Evolutionary conservation across 1,284 basidiomycete genomes (phyloP).

Genomic region (Rhodotorula mucilaginosa): DNA sequence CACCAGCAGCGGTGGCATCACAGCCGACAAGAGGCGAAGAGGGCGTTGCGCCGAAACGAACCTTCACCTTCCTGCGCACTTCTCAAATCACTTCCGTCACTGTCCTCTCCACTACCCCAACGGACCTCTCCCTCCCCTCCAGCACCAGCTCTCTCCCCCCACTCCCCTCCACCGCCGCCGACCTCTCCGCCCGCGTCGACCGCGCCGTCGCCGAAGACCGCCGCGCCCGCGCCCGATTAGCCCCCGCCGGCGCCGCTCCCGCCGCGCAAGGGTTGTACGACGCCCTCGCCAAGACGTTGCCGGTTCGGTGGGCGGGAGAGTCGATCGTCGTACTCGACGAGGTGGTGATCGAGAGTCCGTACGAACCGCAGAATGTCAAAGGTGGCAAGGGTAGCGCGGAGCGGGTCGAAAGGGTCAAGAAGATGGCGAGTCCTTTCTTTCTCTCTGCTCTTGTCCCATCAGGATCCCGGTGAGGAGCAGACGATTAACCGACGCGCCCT

Average conservation of each 20-base stretch:
- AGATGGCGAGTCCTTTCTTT: conserved; percentile 20
- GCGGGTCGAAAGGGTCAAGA: conserved; percentile 29
- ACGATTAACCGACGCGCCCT: too few species aligned
- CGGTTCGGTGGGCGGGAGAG: conserved; percentile 25
- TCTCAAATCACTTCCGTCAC: conserved; percentile 26
- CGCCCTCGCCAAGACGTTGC: conserved; percentile 30
- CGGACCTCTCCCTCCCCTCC: conserved; percentile 9
- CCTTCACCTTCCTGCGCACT: conserved; percentile 26
- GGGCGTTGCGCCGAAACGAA: not conserved
- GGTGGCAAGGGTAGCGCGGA: conserved; percentile 22
- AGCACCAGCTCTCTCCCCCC: not conserved
- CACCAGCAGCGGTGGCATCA: too few species aligned
- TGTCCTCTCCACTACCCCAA: conserved; percentile 17
- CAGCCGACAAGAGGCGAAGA: not conserved
- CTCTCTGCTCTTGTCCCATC: too few species aligned
- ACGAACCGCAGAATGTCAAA: conserved; percentile 20
- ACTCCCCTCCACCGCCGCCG: not conserved
- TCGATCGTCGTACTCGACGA: conserved; percentile 36
- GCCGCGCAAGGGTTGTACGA: conserved; percentile 37
- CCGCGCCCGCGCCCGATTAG: conserved; percentile 11
- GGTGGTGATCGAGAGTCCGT: conserved; percentile 30
- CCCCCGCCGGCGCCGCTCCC: conserved; percentile 6
- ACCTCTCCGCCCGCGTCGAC: conserved; percentile 14
- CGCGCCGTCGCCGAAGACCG: conserved; percentile 15
- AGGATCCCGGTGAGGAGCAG: too few species aligned